Percentiles rank a stretch among this genome's conserved stretches.
phyloP scores from a whole-genome alignment of 768 basidiomycete genomes.

The Mycena rosella region DNA sequence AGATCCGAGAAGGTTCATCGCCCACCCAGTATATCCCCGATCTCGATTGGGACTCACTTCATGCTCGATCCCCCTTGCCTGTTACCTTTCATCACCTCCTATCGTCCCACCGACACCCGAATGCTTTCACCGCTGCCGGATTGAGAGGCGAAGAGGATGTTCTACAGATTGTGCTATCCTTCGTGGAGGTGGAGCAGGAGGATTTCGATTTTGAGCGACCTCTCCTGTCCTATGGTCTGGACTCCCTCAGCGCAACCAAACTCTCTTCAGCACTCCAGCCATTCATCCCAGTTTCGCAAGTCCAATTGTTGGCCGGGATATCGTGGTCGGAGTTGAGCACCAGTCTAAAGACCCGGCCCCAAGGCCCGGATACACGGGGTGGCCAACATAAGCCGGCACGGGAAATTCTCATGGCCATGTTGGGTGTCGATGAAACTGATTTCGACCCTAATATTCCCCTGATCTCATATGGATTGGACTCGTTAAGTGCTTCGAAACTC shows the following conservation, averaged over 20 bases:
- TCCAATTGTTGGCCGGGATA: slow-evolving; percentile 21
- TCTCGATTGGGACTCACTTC: neutral
- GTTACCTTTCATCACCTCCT: neutral
- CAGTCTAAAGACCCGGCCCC: neutral
- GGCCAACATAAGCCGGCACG: neutral
- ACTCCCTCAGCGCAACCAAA: slow-evolving; percentile 22
- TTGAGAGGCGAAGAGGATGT: neutral
- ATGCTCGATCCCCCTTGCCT: neutral
- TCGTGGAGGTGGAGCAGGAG: slow-evolving; percentile 8
- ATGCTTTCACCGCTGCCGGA: neutral
- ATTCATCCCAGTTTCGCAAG: slow-evolving; percentile 16
- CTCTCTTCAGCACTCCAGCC: slow-evolving; percentile 18
- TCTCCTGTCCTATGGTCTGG: slow-evolving; percentile 27
- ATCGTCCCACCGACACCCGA: neutral
- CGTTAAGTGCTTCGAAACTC: slow-evolving; percentile 44
- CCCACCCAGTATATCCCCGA: slow-evolving; percentile 29
- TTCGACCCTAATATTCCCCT: slow-evolving; percentile 46
- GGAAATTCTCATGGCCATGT: slow-evolving; percentile 34
- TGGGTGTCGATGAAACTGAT: slow-evolving; percentile 43
- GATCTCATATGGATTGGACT: slow-evolving; percentile 49
- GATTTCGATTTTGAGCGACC: slow-evolving; percentile 23
- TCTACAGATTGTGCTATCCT: slow-evolving; percentile 2
- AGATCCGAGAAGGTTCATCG: slow-evolving; percentile 1
- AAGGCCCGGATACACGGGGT: too few species aligned
- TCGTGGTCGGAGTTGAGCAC: slow-evolving; percentile 22